Evolutionary conservation across 345 rosid species (phyloP).

Genomic region (Pseudoturritis turrita): DNA sequence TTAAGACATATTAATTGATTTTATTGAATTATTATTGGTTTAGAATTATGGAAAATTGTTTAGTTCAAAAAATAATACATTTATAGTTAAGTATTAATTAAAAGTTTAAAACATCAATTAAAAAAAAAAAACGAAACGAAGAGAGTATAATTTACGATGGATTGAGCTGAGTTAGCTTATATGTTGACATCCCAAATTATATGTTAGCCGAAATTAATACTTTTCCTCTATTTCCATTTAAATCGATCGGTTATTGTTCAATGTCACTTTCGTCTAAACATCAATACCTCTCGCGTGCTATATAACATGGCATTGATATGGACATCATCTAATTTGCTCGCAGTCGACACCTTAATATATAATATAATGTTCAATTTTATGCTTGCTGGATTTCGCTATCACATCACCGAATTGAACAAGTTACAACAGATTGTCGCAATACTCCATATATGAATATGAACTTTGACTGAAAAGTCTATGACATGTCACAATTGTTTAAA

Average conservation of each 20-base stretch:
- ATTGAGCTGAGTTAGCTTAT: too few relatives aligned
- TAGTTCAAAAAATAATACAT: too few relatives aligned
- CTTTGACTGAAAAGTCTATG: conserved; percentile 16
- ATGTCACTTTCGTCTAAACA: conserved; percentile 10
- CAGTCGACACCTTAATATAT: neutral
- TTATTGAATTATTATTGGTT: too few relatives aligned
- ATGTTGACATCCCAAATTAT: too few relatives aligned
- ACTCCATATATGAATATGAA: neutral
- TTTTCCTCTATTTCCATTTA: neutral
- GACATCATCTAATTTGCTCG: conserved; percentile 11
- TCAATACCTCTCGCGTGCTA: conserved; percentile 16
- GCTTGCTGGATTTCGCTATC: conserved; percentile 10
- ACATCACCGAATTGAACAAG: conserved; percentile 13
- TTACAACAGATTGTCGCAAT: neutral
- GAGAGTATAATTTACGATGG: too few relatives aligned
- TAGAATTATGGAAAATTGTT: too few relatives aligned
- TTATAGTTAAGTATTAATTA: too few relatives aligned
- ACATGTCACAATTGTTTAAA: neutral
- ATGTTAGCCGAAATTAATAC: too few relatives aligned
- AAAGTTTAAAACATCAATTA: too few relatives aligned
- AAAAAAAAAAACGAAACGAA: too few relatives aligned
- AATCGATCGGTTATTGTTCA: neutral
- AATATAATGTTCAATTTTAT: neutral
- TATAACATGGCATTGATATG: conserved; percentile 22
- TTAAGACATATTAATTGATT: too few relatives aligned